A percentile compares a stretch with the other conserved stretches of the same genome.
These are phyloP conservation scores for Malus hybrid DNA, from an alignment of 331 rosid genomes.

Conservation along the genomic window DNA sequence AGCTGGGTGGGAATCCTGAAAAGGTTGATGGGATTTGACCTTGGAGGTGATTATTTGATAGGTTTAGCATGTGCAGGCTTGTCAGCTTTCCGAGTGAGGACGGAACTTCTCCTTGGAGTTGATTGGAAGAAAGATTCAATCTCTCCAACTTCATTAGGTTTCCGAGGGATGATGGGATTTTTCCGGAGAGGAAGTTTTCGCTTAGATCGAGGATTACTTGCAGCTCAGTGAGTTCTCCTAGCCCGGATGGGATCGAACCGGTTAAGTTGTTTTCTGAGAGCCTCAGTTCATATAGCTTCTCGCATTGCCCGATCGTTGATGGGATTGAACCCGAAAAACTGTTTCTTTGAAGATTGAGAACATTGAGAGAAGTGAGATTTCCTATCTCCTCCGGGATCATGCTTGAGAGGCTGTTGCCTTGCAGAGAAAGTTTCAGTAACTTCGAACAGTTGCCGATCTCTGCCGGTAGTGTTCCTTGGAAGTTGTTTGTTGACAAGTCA, in stretches of 20 bases:
- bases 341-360: conserved; percentile 45
- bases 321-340: conserved; percentile 40
- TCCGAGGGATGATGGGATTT: conserved; percentile 71
- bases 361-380: conserved; percentile 55
- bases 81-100: conserved; percentile 62
- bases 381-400: conserved; percentile 48
- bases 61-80: conserved; percentile 74
- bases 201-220: conserved; percentile 86
- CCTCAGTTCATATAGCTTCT: conserved; percentile 74
- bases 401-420: conserved; percentile 37
- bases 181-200: conserved; percentile 52
- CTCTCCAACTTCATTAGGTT: conserved; percentile 77
- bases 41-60: conserved; percentile 65
- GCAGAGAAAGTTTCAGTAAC: conserved; percentile 42
- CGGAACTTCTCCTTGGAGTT: conserved; percentile 63
- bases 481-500: conserved; percentile 67
- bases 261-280: conserved; percentile 66
- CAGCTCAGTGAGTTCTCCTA: conserved; percentile 63
- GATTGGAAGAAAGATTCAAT: conserved; percentile 72
- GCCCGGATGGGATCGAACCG: conserved; percentile 56
- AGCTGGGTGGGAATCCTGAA: conserved; percentile 63
- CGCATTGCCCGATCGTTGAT: conserved; percentile 44
- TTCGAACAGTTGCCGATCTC: conserved; percentile 39
- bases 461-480: conserved; percentile 35
- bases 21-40: conserved; percentile 70